A percentile compares a stretch with the other conserved stretches of the same genome.
phyloP scores from a whole-genome alignment of 495 filamentous ascomycete genomes.

The Barbatosphaeria neglecta region DNA sequence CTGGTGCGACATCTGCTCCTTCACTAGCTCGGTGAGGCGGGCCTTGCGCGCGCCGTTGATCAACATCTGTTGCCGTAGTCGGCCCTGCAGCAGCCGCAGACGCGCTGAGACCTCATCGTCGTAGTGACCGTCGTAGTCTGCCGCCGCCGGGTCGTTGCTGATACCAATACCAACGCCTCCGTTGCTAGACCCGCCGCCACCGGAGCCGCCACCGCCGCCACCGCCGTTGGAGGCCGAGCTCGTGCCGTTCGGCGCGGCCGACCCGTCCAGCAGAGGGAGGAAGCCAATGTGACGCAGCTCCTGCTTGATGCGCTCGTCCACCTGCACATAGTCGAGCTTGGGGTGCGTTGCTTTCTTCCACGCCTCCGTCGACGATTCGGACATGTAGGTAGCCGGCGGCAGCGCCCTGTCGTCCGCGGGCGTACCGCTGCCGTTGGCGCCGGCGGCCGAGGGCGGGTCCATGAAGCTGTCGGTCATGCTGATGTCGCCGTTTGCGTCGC shows the following conservation, averaged over 20 bases:
- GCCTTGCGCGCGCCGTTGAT: constrained; percentile 84
- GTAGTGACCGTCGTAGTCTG: constrained; percentile 75
- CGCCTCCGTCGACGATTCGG: constrained; percentile 50
- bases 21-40: constrained; percentile 69
- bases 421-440: constrained; percentile 14
- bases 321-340: constrained; percentile 68
- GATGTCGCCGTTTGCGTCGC: constrained; percentile 36
- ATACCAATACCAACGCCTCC: constrained; percentile 57
- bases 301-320: constrained; percentile 81
- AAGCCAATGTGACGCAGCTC: constrained; percentile 94
- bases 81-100: constrained; percentile 68
- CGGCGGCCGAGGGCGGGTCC: constrained; percentile 29
- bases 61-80: constrained; percentile 69
- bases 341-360: constrained; percentile 47
- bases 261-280: constrained; percentile 51
- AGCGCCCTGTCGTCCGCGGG: constrained; percentile 21
- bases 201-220: constrained; percentile 61
- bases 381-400: constrained; percentile 64
- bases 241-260: constrained; percentile 36
- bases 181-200: constrained; percentile 65
- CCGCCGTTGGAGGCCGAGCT: constrained; percentile 67
- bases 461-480: constrained; percentile 15
- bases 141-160: constrained; percentile 39
- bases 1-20: constrained; percentile 85
- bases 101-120: constrained; percentile 93